phyloP scores from a whole-genome alignment of 2,329 filamentous ascomycete species.

The Chrysosporium queenslandicum region DNA sequence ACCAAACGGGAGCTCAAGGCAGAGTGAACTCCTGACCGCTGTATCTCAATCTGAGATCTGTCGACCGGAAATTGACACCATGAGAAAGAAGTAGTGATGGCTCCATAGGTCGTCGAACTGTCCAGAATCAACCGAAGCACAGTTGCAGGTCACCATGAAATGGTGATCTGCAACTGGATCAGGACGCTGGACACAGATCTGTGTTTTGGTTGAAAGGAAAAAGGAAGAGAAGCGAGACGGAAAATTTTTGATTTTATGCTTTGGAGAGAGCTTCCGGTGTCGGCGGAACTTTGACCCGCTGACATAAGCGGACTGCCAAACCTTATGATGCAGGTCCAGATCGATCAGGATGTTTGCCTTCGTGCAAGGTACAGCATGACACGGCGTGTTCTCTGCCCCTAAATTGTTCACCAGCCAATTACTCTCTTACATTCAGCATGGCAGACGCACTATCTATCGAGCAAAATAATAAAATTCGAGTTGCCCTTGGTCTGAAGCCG shows the following conservation, averaged over 20 bases:
- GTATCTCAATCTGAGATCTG: slow-evolving; percentile 74
- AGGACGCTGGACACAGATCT: slow-evolving; percentile 85
- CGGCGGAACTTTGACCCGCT: neutral
- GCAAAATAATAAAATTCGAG: slow-evolving; percentile 84
- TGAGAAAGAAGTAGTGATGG: slow-evolving; percentile 49
- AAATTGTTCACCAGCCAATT: neutral
- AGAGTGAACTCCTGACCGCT: slow-evolving; percentile 42
- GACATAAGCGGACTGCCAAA: neutral
- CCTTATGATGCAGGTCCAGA: neutral
- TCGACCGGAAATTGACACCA: slow-evolving; percentile 91
- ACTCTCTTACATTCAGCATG: slow-evolving; percentile 27
- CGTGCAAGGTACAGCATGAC: neutral
- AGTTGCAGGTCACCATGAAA: slow-evolving; percentile 37
- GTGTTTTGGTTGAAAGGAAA: slow-evolving; percentile 30
- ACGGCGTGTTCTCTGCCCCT: neutral
- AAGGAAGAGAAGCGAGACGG: slow-evolving; percentile 24
- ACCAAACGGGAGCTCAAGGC: slow-evolving; percentile 59
- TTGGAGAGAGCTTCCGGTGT: neutral
- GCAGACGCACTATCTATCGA: slow-evolving; percentile 62
- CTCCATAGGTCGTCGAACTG: slow-evolving; percentile 83
- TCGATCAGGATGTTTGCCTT: neutral
- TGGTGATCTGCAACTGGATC: slow-evolving; percentile 36
- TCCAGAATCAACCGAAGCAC: slow-evolving; percentile 68
- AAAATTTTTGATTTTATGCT: slow-evolving; percentile 5
- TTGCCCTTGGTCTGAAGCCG: slow-evolving; percentile 80